phyloP scores from a whole-genome alignment of 441 rosid genomes.

The Omphalea diandra region DNA sequence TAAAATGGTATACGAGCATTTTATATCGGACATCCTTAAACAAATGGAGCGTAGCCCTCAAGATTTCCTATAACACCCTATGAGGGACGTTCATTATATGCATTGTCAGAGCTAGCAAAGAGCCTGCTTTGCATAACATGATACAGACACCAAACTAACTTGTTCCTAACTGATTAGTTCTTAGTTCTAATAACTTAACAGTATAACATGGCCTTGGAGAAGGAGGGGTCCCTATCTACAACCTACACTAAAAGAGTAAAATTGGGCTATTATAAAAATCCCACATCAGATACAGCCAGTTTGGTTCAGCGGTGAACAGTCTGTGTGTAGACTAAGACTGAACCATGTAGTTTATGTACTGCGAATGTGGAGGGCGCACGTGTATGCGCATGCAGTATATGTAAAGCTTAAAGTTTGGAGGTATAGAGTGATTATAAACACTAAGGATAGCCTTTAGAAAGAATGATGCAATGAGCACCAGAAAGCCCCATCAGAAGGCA shows the following conservation, averaged over 20 bases:
- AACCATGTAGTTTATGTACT: not conserved
- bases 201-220: not conserved
- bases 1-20: constrained; percentile 1
- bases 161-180: not conserved
- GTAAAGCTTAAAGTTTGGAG: constrained; percentile 17
- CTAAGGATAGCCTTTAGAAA: constrained; percentile 34
- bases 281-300: no score
- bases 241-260: not conserved
- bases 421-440: constrained; percentile 25
- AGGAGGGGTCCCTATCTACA: constrained; percentile 5
- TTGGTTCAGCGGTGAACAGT: no score
- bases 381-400: constrained; percentile 16
- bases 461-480: constrained; percentile 26
- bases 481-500: constrained; percentile 26
- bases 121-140: not conserved
- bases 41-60: not conserved
- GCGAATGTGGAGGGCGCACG: constrained; percentile 1
- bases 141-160: not conserved
- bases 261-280: no score
- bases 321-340: not conserved
- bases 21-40: no score
- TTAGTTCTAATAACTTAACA: not conserved
- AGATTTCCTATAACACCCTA: not conserved
- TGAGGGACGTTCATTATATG: not conserved
- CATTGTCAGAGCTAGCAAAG: not conserved